A percentile compares a stretch with the other conserved stretches of the same genome.
Evolutionary conservation across 352 stramenopile genomes (phyloP).

Genomic region (Paralagenidium karlingii): DNA sequence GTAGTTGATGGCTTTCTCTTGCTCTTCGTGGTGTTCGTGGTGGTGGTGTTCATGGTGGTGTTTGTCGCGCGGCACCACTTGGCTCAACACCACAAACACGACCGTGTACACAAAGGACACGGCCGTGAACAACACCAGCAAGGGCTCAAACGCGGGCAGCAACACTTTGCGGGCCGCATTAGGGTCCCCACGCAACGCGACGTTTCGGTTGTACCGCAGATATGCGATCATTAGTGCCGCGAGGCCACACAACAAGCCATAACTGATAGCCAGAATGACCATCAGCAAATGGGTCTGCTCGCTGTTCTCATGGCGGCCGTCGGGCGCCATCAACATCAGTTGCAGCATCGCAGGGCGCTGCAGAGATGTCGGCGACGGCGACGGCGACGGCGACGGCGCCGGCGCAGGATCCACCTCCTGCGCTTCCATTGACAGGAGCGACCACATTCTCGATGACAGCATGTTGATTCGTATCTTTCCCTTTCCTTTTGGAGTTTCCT

Average conservation of each 20-base stretch:
- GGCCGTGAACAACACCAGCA: slow-evolving; percentile 35
- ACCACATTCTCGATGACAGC: no score
- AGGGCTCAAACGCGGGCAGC: slow-evolving; percentile 48
- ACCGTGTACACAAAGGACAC: slow-evolving; percentile 20
- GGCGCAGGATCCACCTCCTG: no score
- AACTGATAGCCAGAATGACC: slow-evolving; percentile 24
- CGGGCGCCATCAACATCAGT: no score
- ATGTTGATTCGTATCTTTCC: no score
- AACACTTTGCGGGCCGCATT: slow-evolving; percentile 41
- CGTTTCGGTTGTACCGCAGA: slow-evolving; percentile 36
- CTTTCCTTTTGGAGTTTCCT: no score
- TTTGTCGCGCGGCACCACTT: slow-evolving; percentile 3
- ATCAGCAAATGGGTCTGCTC: slow-evolving; percentile 23
- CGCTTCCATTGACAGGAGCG: no score
- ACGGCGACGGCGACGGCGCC: no score
- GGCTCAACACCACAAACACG: slow-evolving; percentile 4
- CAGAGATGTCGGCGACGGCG: no score
- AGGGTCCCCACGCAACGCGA: slow-evolving; percentile 29
- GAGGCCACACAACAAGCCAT: slow-evolving; percentile 28
- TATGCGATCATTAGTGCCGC: slow-evolving; percentile 30
- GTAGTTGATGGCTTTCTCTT: no score
- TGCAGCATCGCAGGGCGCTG: no score
- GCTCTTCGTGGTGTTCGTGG: no score
- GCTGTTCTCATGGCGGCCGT: no score
- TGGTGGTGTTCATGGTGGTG: slow-evolving; percentile 2